Conservation (phyloP, 441 rosid species). For the Arabidopsis hybrid region DNA sequence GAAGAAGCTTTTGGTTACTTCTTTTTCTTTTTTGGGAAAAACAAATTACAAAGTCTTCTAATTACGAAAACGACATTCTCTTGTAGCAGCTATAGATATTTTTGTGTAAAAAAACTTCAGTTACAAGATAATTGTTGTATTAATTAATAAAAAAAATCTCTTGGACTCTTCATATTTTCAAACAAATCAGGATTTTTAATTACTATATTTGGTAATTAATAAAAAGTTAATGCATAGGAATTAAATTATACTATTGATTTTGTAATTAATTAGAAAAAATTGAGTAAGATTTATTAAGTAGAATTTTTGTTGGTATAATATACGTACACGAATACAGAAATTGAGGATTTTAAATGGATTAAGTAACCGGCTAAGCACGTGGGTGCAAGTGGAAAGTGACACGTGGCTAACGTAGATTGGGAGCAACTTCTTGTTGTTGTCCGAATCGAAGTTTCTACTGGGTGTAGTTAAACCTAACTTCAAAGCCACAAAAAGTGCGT, state of each 20-base stretch:
- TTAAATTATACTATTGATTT: not conserved
- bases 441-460: constrained; percentile 33
- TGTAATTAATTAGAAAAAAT: not conserved
- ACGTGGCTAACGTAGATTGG: constrained; percentile 40
- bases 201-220: not conserved
- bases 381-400: constrained; percentile 12
- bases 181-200: not conserved
- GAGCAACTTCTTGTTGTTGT: not conserved
- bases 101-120: constrained; percentile 34
- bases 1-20: constrained; percentile 39
- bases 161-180: not conserved
- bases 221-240: not conserved
- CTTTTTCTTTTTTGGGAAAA: constrained; percentile 31
- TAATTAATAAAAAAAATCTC: not conserved
- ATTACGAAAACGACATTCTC: constrained; percentile 46
- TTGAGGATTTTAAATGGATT: constrained; percentile 27
- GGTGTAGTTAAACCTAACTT: constrained; percentile 43
- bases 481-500: not conserved
- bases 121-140: constrained; percentile 8
- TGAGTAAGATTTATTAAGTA: not conserved
- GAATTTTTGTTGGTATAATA: not conserved
- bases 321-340: constrained; percentile 31
- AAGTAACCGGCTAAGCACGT: constrained; percentile 41
- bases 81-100: constrained; percentile 33
- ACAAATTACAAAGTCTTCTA: constrained; percentile 31